These are phyloP conservation scores for Talaromyces sp. DNA, from an alignment of 2,329 filamentous ascomycete genomes.

Conservation along the genomic window DNA sequence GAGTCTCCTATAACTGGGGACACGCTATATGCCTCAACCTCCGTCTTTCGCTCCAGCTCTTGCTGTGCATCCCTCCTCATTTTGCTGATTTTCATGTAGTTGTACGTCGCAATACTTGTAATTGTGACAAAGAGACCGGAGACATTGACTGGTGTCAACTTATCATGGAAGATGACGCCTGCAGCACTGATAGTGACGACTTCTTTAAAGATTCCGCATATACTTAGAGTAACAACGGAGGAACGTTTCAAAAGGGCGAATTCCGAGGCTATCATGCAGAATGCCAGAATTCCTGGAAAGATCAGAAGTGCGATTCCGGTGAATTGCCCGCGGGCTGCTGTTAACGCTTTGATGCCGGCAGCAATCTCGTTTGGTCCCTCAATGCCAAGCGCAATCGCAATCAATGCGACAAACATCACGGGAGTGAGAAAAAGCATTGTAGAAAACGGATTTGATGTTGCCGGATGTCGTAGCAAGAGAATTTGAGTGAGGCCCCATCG, in stretches of 20 bases:
- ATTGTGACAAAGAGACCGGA: constrained; percentile 85
- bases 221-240: constrained; percentile 89
- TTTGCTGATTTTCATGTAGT: constrained; percentile 86
- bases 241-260: constrained; percentile 93
- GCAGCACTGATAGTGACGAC: constrained; percentile 92
- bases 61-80: constrained; percentile 72
- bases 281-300: constrained; percentile 86
- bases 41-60: constrained; percentile 10
- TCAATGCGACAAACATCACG: constrained; percentile 83
- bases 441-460: constrained; percentile 92
- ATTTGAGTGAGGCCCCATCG: constrained; percentile 99
- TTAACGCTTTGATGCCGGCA: constrained; percentile 60
- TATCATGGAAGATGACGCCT: constrained; percentile 81
- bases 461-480: constrained; percentile 84
- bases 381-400: constrained; percentile 75
- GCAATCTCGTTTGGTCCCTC: constrained; percentile 69
- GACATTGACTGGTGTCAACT: constrained; percentile 79
- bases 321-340: constrained; percentile 61
- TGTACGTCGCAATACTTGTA: constrained; percentile 79
- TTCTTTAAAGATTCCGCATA: constrained; percentile 98
- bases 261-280: constrained; percentile 93
- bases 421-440: constrained; percentile 97
- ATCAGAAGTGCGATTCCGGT: constrained; percentile 68
- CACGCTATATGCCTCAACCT: constrained; percentile 11
- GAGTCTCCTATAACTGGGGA: constrained; percentile 4